phyloP scores from a whole-genome alignment of 2,329 filamentous ascomycete genomes.

The Talaromyces sp. region DNA sequence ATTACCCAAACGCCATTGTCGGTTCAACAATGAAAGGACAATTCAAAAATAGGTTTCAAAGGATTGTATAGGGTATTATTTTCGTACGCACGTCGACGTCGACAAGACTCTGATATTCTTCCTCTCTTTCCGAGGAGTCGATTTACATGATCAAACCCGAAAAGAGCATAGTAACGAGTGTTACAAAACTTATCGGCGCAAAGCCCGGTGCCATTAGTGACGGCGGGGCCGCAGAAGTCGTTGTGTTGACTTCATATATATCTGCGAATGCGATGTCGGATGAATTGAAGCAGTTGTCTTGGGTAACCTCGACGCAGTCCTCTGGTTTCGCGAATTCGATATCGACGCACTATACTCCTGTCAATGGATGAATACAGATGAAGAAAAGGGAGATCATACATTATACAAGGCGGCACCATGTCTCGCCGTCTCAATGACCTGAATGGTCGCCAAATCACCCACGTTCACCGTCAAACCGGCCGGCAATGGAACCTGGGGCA shows the following conservation, averaged over 20 bases:
- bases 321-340: constrained; percentile 82
- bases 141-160: constrained; percentile 3
- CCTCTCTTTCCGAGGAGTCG: too few relatives aligned
- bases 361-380: not conserved
- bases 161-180: constrained; percentile 10
- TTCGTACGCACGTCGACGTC: not conserved
- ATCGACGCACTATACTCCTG: constrained; percentile 71
- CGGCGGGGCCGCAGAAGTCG: constrained; percentile 26
- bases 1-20: not conserved
- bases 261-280: constrained; percentile 71
- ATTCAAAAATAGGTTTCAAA: not conserved
- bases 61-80: constrained; percentile 10
- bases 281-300: constrained; percentile 85
- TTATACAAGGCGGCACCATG: constrained; percentile 82
- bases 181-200: constrained; percentile 11
- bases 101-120: not conserved
- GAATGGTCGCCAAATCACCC: constrained; percentile 89
- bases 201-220: constrained; percentile 1
- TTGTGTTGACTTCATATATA: constrained; percentile 56
- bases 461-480: constrained; percentile 65
- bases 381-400: constrained; percentile 49
- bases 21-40: not conserved
- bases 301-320: constrained; percentile 72
- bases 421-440: constrained; percentile 76
- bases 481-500: constrained; percentile 85